phyloP scores from a whole-genome alignment of 257 asterid species.

The Euphrasia confusa region DNA sequence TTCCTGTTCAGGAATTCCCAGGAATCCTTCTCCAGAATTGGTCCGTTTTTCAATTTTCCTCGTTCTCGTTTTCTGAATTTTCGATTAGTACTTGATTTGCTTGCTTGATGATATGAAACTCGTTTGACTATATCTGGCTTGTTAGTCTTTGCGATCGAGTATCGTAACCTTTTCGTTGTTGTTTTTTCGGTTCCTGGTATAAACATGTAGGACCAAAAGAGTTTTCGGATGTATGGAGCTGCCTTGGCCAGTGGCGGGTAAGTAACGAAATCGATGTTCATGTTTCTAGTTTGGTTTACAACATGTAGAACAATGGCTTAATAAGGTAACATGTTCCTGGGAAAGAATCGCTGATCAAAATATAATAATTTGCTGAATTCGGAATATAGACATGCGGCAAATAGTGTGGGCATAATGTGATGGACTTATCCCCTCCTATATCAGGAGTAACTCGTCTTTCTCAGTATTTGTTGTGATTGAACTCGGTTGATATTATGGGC shows the following conservation, averaged over 20 bases:
- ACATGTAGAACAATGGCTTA: neutral
- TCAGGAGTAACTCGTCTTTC: too few species aligned
- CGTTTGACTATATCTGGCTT: neutral
- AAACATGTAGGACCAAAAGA: slow-evolving; percentile 61
- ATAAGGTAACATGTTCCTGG: neutral
- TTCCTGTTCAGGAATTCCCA: slow-evolving; percentile 55
- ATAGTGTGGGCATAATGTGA: too few species aligned
- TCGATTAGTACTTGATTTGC: neutral
- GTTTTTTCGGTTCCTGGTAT: slow-evolving; percentile 9
- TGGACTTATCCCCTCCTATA: neutral
- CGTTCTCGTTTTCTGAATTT: neutral
- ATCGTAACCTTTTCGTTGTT: neutral
- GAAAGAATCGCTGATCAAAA: too few species aligned
- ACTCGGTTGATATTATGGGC: too few species aligned
- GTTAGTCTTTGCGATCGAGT: slow-evolving; percentile 14
- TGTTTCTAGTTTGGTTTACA: neutral
- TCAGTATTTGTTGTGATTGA: neutral
- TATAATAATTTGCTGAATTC: too few species aligned
- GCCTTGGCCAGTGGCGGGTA: slow-evolving; percentile 89
- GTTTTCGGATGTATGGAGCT: slow-evolving; percentile 71
- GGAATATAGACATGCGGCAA: too few species aligned
- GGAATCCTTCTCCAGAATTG: slow-evolving; percentile 50
- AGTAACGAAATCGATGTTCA: slow-evolving; percentile 17
- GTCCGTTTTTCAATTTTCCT: slow-evolving; percentile 25
- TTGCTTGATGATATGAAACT: neutral